Base-by-base conservation (phyloP, 331 rosid species). In the Pyrus hybrid region DNA sequence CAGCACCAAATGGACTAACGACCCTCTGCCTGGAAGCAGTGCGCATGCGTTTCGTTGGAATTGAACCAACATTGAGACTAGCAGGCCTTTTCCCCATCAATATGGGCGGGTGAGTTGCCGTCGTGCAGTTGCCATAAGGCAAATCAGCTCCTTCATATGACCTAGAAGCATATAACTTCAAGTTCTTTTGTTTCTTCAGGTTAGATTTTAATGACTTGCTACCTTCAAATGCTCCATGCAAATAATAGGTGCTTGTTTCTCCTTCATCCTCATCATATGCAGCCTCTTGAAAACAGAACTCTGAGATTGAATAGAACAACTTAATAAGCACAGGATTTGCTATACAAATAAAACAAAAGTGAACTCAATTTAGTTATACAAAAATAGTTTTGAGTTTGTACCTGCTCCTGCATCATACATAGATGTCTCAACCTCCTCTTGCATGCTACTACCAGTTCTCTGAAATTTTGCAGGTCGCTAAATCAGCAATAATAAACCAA, bases 1-100 rank as follows among this genome's bases (percentile, higher is more conserved):
- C 80, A 71, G 71, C 78, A 72, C 91, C 41, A 78, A 86, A 90
- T 73, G 97, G 97, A 90, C 93, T 88, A 53, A 83, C 70, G 80
- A 90, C 88, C 87, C 99, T 92, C 77, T 90, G 99, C 82, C 99
- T 87, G 62, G 93, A 62, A 56, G 94, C 98, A 70, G 98, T 95
- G 45, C 99, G 99, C 84, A 85, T 69, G 56, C 97, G 97, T 83
- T 89, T 95, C n/a, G 91, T 91, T 61, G 94, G 94, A 72, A 91
- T 85, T 63, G 87, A 28, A 66, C 99, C 97, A 67, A 91, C 98
- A 49, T 87, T 86, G 77, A 88, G 90, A 86, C 81, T 89, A 74
- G 83, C 77, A 53, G 97, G 91, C 79, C 99, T 86, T 84, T 91
- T 95, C 13, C 91, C 97, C 65, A 77, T 78, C 79, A 88, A 58